Base-by-base conservation (phyloP, 2,329 filamentous ascomycete genomes). In the Sclerotinia spermophila region DNA sequence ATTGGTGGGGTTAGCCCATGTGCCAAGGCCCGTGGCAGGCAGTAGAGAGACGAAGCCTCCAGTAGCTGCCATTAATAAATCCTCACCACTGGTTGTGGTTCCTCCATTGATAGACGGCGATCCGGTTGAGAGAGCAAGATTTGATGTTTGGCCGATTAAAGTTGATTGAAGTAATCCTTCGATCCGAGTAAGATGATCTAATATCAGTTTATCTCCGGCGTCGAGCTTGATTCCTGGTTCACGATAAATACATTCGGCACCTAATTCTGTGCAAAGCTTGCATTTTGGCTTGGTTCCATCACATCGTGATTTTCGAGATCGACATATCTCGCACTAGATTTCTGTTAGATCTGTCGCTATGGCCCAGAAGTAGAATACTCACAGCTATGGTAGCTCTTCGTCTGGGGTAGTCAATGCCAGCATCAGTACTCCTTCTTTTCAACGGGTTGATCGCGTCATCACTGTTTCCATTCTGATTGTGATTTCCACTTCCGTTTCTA, bases 141-240 rank as follows among this genome's bases (percentile, higher is more conserved):
- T 83, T 73, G 84, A 87, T 60, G 83, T 79, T 56, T 82, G 81
- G 58, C 81, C 82, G 30, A 86, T 82, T 74, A 93, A 82, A 74
- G 84, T 91, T 73, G 90, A 89, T 79, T 94, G 91, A n/a, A 96
- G 84, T 59, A 96, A 82, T 66, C 85, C 90, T 80, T 96, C 92
- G 76, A 96, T 94, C 68, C 91, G 89, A 76, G 86, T 88, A 48
- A 96, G 84, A 70, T 91, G 90, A 79, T 95, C 92, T 51, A 96
- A 82, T 72, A 96, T 96, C 70, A 96, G 84, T 82, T 94, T 95
- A 83, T 95, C 92, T 74, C 92, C 92, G 48, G 92, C 92, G 79
- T 96, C 92, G 15, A 96, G 86, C 81, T 96, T 96, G 83, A 95
- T 92, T 3, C 92, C 92, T 10, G 92, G 92, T 79, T 96, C 92